Base-by-base conservation (phyloP, 2,329 filamentous ascomycete species). In the Cytospora piceae region DNA sequence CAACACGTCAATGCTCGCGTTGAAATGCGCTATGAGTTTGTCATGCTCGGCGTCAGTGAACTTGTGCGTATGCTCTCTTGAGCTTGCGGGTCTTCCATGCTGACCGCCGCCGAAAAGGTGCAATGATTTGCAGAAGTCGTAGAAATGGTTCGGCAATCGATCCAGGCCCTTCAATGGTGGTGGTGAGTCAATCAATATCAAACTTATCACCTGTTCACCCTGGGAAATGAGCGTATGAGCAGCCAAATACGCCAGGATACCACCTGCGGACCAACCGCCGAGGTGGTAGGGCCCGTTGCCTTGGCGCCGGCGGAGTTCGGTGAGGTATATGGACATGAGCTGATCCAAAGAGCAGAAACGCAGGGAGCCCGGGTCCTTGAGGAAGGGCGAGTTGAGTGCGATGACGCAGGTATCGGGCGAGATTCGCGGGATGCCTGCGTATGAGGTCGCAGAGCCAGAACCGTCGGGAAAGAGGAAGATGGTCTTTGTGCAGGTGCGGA, bases 251-350 rank as follows among this genome's bases (percentile, higher is more conserved):
- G 85, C 63, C 83, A 83, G n/a, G 57, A 92, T 88, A 37, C 90
- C 90, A 31, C 90, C 91, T 0, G 89, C 90, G 20, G 87, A 91
- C 90, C 90, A 93, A 32, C 91, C 91, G 14, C 86, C 85, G 1
- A 93, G 77, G 57, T 83, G 82, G 76, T 91, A 92, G 0, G 89
- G 87, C 0, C 90, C 90, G 24, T 80, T 72, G 2, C 89, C 87
- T 75, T 92, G 90, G 57, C 89, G 87, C 7, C 87, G 85, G 75
- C 87, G 88, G 75, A 93, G 90, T 76, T 92, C 90, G 5, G 81
- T 78, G 51, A 90, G 83, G 76, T 88, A 90, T 72, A 87, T 83
- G 68, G 82, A 76, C 7, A 87, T 85, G 73, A 89, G 85, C 34
- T 86, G 86, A 71, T 87, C 84, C 62, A 91, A 85, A 64, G 87